A percentile compares a stretch with the other conserved stretches of the same genome.
Conservation (phyloP, 2,329 filamentous ascomycete species). For the Aspergillus oerlinghausenensis region DNA sequence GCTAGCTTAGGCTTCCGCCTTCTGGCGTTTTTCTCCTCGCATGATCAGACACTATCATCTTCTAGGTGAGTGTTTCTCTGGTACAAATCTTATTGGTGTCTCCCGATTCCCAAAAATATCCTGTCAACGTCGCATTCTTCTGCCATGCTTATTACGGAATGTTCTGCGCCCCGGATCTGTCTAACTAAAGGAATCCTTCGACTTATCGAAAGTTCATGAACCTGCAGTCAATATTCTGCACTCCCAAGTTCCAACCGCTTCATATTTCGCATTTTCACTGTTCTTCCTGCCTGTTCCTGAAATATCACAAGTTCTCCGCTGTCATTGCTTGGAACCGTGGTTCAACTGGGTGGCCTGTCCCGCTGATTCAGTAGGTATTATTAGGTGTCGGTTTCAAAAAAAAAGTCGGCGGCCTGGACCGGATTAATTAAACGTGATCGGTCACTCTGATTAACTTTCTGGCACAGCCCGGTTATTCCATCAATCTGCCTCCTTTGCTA, state of each 20-base stretch:
- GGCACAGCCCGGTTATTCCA: neutral
- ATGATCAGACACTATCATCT: neutral
- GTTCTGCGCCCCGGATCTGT: neutral
- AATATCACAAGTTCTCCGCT: neutral
- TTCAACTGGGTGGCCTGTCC: constrained; percentile 1
- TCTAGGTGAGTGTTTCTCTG: neutral
- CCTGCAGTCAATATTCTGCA: neutral
- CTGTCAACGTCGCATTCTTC: neutral
- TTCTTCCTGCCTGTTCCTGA: neutral
- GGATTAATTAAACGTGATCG: neutral
- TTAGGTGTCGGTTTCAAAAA: neutral
- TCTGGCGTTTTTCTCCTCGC: neutral
- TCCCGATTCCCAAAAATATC: neutral
- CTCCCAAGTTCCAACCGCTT: neutral
- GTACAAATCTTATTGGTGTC: neutral
- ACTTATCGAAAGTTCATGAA: neutral
- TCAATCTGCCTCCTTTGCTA: neutral
- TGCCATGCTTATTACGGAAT: neutral
- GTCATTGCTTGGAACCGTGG: constrained; percentile 7
- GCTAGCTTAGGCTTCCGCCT: neutral
- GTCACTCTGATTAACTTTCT: neutral
- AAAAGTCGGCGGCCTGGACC: neutral
- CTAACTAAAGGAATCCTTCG: neutral
- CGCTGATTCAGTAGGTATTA: neutral
- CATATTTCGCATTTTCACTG: neutral